Evolutionary conservation across 148 eudicot genomes (phyloP).

Genomic region (Camellia granthamiana): DNA sequence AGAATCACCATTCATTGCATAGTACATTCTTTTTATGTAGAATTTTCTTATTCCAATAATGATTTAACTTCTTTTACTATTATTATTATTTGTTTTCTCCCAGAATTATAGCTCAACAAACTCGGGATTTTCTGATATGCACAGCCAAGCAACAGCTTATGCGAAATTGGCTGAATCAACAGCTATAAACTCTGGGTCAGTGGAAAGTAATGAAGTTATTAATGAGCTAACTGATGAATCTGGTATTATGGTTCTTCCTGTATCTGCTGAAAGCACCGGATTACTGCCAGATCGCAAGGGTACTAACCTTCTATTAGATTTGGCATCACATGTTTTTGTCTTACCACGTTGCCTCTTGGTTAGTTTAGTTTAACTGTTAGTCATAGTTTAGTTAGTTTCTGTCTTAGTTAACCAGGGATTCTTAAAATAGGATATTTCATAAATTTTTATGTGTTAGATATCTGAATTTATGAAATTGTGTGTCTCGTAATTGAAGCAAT

Average conservation of each 20-base stretch:
- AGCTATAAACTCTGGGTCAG: conserved; percentile 26
- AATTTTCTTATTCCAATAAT: background rate
- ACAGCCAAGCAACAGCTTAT: conserved; percentile 71
- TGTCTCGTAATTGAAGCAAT: background rate
- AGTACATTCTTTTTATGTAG: background rate
- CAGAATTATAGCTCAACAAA: conserved; percentile 33
- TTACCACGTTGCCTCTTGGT: background rate
- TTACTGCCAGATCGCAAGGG: conserved; percentile 70
- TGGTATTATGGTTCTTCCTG: conserved; percentile 79
- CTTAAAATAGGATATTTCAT: background rate
- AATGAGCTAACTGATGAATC: conserved; percentile 55
- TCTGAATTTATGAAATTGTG: background rate
- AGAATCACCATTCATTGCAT: background rate
- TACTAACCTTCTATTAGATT: conserved; percentile 15
- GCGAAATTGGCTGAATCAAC: conserved; percentile 67
- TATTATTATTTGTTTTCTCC: background rate
- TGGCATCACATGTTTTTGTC: background rate
- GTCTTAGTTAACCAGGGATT: background rate
- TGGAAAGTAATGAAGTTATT: conserved; percentile 23
- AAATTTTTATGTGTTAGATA: background rate
- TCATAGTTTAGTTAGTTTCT: background rate
- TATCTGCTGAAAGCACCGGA: conserved; percentile 88
- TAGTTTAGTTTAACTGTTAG: background rate
- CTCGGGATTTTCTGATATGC: conserved; percentile 46
- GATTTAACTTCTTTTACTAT: background rate